A percentile compares a stretch with the other conserved stretches of the same genome.
phyloP scores from a whole-genome alignment of 2,329 filamentous ascomycete genomes.

The Sclerotinia borealis region DNA sequence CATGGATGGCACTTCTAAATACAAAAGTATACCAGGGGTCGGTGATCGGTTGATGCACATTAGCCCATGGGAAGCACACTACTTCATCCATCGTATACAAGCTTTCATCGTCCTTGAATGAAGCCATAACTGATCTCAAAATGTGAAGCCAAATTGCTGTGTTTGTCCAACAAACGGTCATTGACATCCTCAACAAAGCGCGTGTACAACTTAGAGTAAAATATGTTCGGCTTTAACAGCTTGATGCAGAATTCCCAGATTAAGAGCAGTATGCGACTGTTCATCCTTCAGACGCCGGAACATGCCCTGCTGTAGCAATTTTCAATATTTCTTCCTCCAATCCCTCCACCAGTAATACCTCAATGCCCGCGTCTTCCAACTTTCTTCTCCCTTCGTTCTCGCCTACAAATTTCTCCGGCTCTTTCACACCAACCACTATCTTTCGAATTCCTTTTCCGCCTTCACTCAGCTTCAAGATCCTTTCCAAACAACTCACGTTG shows the following conservation, averaged over 20 bases:
- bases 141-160: neutral
- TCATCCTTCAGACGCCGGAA: neutral
- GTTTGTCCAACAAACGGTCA: neutral
- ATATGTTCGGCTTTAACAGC: neutral
- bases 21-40: neutral
- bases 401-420: conserved; percentile 85
- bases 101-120: neutral
- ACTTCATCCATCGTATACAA: neutral
- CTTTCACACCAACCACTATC: conserved; percentile 82
- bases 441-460: conserved; percentile 48
- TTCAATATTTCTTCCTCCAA: conserved; percentile 74
- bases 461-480: conserved; percentile 56
- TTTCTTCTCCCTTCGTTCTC: conserved; percentile 68
- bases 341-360: conserved; percentile 66
- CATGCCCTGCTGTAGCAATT: conserved; percentile 79
- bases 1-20: neutral
- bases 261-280: neutral
- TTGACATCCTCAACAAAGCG: too few species aligned
- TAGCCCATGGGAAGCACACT: neutral
- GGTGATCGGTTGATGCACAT: neutral
- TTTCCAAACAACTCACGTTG: conserved; percentile 70
- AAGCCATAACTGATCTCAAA: neutral
- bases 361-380: conserved; percentile 66
- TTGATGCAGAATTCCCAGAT: neutral
- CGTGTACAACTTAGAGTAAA: neutral